Base-by-base conservation (phyloP, 169 alveolate genomes). In the Cryptosporidium tyzzeri region DNA sequence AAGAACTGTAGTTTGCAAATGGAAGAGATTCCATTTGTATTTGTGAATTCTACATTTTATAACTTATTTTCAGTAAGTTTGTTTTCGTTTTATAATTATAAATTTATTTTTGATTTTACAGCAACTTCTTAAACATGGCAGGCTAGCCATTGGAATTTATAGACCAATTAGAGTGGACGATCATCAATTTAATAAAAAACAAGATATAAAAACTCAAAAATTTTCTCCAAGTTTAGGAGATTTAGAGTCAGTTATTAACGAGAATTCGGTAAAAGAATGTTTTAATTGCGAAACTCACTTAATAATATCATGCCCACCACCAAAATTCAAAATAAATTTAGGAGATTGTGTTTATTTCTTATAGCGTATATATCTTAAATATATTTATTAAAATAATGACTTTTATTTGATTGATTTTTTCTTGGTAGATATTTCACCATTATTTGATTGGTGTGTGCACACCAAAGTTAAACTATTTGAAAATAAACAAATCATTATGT, bases 391-490 rank as follows among this genome's bases (percentile, higher is more conserved):
- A 65, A 26, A 65, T 33, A 33, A 35, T 29, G 29, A 18, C 18
- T 48, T 48, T 12, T 48, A 48, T 48, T 14, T 48, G 21, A 48
- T 12, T 8, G 0, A 39, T 41, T 41, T 44, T 44, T 23, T 44
- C 16, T 21, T 39, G 71, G 71, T 65, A 65, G 44, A 35, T 65
- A 29, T 37, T 65, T 65, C 41, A 9, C 23, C 50, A 62, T 1
- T n/a, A 29, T 65, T 55, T n/a, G 1, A 8, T 23, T 1, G n/a
- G 86, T 73, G 86, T 59, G 86, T 73, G 86, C 86, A 73, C 86
- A 73, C 86, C 53, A 53, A 33, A 55, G 35, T 33, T 53, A 2
- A n/a, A 55, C 55, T 33, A 18, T 21, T 33, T 31, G 21, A 21
- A 31, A 29, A n/a, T 10, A 29, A 55, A 21, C 1, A 29, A 26